These are phyloP conservation scores for Camillea tinctor DNA, from an alignment of 2,329 filamentous ascomycete genomes.

Conservation along the genomic window DNA sequence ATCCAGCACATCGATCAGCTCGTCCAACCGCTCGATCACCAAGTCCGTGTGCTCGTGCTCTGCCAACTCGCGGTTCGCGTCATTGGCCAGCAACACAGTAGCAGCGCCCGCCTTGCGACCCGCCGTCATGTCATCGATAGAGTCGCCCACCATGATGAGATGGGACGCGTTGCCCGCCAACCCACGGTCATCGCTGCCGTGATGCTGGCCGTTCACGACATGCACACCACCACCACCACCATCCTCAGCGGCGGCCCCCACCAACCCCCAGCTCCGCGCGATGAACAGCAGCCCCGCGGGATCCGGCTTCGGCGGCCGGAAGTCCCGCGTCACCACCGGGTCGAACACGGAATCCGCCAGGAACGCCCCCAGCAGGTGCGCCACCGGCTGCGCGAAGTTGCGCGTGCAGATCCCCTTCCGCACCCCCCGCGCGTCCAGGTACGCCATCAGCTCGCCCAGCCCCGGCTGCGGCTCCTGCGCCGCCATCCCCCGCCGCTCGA, in stretches of 20 bases:
- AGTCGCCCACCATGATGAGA: slow-evolving; percentile 71
- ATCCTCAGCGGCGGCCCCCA: slow-evolving; percentile 18
- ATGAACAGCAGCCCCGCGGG: slow-evolving; percentile 88
- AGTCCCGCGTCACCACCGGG: slow-evolving; percentile 83
- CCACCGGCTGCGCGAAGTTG: slow-evolving; percentile 83
- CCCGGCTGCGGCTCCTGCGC: slow-evolving; percentile 80
- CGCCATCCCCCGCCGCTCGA: slow-evolving; percentile 80
- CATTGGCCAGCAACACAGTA: slow-evolving; percentile 84
- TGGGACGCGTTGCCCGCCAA: slow-evolving; percentile 49
- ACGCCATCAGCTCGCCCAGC: slow-evolving; percentile 74
- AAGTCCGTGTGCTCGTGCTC: slow-evolving; percentile 76
- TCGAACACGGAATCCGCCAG: slow-evolving; percentile 65
- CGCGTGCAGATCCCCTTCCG: slow-evolving; percentile 88
- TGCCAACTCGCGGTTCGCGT: slow-evolving; percentile 70
- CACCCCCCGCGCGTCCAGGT: slow-evolving; percentile 66
- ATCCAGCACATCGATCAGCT: slow-evolving; percentile 73
- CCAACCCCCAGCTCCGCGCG: slow-evolving; percentile 71
- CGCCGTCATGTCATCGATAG: slow-evolving; percentile 89
- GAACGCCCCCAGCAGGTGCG: slow-evolving; percentile 73
- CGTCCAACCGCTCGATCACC: slow-evolving; percentile 69
- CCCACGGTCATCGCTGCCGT: slow-evolving; percentile 33
- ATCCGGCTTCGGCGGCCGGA: slow-evolving; percentile 79
- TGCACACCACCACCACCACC: slow-evolving; percentile 9
- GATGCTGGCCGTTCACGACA: slow-evolving; percentile 8
- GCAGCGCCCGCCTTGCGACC: slow-evolving; percentile 80